Conservation (phyloP, 1,284 basidiomycete genomes). For the Apiotrichum montevideense region DNA sequence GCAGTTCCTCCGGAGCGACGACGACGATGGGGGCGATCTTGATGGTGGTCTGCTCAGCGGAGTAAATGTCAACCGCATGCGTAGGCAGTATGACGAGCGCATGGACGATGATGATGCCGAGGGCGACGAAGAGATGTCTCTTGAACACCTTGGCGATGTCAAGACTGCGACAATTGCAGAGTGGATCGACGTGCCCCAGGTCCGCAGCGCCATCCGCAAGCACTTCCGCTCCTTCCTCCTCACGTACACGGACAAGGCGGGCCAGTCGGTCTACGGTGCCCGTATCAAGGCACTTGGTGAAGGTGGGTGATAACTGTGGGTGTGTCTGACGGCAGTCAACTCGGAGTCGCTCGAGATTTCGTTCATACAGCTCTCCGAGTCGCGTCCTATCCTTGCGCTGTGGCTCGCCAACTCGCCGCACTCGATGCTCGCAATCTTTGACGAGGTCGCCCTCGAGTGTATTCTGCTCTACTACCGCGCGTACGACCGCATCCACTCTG, state of each 20-base stretch:
- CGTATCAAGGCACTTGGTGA: conserved; percentile 91
- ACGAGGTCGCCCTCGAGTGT: conserved; percentile 87
- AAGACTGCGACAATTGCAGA: conserved; percentile 94
- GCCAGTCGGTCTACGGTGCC: conserved; percentile 88
- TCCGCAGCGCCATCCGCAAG: conserved; percentile 79
- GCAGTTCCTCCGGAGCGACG: conserved; percentile 71
- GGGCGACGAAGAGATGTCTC: conserved; percentile 82
- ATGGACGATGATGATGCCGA: conserved; percentile 77
- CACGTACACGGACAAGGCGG: conserved; percentile 88
- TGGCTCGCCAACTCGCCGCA: conserved; percentile 93
- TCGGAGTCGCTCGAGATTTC: conserved; percentile 96
- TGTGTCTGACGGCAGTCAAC: conserved; percentile 56
- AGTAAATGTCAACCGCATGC: conserved; percentile 64
- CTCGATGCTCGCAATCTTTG: conserved; percentile 89
- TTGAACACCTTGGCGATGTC: conserved; percentile 95
- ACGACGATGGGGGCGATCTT: conserved; percentile 57
- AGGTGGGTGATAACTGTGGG: conserved; percentile 51
- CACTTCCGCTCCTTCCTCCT: conserved; percentile 95
- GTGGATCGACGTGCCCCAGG: conserved; percentile 91
- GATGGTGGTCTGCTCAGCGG: conserved; percentile 55
- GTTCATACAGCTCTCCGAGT: conserved; percentile 81
- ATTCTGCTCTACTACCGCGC: conserved; percentile 93
- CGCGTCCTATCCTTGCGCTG: conserved; percentile 92
- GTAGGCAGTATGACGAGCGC: conserved; percentile 82
- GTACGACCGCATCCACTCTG: conserved; percentile 94